Conservation (phyloP, 2,329 filamentous ascomycete genomes). For the Aspergillus puulaauensis region DNA sequence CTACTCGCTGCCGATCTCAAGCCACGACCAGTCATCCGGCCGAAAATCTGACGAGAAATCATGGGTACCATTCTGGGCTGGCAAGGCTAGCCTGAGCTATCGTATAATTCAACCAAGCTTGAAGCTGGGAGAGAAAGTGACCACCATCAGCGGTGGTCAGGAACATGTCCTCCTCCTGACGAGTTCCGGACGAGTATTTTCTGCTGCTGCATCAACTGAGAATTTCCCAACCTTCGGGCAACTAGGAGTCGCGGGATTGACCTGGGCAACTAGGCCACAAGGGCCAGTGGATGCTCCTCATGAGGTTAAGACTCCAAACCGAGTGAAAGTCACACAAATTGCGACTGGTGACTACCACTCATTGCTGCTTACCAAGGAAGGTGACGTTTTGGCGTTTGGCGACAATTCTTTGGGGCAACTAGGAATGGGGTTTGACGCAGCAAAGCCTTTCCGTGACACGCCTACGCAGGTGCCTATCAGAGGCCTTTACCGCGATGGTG, state of each 20-base stretch:
- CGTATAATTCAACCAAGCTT: conserved; percentile 69
- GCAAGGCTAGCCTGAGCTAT: conserved; percentile 63
- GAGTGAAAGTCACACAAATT: conserved; percentile 70
- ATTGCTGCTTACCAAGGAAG: conserved; percentile 71
- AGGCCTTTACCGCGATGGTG: conserved; percentile 69
- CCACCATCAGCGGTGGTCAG: conserved; percentile 71
- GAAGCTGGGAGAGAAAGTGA: conserved; percentile 69
- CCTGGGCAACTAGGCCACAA: conserved; percentile 72
- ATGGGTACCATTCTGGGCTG: conserved; percentile 75
- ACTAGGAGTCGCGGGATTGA: conserved; percentile 79
- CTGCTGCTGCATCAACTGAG: conserved; percentile 76
- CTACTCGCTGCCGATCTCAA: conserved; percentile 79
- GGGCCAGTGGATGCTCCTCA: conserved; percentile 81
- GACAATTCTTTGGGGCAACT: conserved; percentile 92
- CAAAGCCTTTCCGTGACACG: conserved; percentile 63
- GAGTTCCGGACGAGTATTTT: conserved; percentile 80
- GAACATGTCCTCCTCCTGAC: conserved; percentile 88
- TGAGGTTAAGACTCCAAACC: conserved; percentile 70
- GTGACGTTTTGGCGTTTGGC: conserved; percentile 81
- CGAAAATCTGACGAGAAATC: conserved; percentile 63
- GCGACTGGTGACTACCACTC: conserved; percentile 88
- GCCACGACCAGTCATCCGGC: conserved; percentile 66
- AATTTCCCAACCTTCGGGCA: conserved; percentile 81
- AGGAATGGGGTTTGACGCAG: conserved; percentile 69
- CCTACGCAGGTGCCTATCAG: conserved; percentile 70